A percentile compares a stretch with the other conserved stretches of the same genome.
Evolutionary conservation across 2,329 filamentous ascomycete genomes (phyloP).

Genomic region (Aspergillus fischeri): DNA sequence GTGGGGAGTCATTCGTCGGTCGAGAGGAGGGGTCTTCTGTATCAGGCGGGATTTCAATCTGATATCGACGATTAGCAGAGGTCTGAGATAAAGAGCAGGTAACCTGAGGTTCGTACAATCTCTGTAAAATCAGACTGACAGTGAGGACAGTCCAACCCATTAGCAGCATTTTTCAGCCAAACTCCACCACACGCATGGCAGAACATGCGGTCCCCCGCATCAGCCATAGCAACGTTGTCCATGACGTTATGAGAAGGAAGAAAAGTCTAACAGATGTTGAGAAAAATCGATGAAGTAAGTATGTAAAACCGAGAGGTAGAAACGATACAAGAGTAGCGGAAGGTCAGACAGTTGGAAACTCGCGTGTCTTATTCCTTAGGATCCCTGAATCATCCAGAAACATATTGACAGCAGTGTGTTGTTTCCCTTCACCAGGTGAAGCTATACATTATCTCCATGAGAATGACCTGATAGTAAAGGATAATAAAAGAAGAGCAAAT

Average conservation of each 20-base stretch:
- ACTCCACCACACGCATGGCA: conserved; percentile 79
- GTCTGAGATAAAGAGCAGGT: conserved; percentile 1
- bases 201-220: conserved; percentile 64
- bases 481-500: background rate
- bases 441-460: background rate
- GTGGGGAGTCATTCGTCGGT: conserved; percentile 27
- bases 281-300: conserved; percentile 2
- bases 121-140: conserved; percentile 78
- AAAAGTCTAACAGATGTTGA: background rate
- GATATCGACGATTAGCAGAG: conserved; percentile 3
- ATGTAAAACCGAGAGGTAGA: background rate
- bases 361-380: background rate
- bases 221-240: conserved; percentile 26
- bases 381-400: background rate
- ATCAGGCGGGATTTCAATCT: conserved; percentile 34
- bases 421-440: background rate
- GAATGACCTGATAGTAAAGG: background rate
- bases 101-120: conserved; percentile 59
- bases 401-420: background rate
- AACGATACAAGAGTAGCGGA: background rate
- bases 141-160: conserved; percentile 67
- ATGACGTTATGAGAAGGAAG: background rate
- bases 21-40: conserved; percentile 11
- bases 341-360: background rate
- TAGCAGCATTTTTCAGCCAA: conserved; percentile 68